Evolutionary conservation across 2,329 filamentous ascomycete genomes (phyloP).

Genomic region (Apiospora aurea): DNA sequence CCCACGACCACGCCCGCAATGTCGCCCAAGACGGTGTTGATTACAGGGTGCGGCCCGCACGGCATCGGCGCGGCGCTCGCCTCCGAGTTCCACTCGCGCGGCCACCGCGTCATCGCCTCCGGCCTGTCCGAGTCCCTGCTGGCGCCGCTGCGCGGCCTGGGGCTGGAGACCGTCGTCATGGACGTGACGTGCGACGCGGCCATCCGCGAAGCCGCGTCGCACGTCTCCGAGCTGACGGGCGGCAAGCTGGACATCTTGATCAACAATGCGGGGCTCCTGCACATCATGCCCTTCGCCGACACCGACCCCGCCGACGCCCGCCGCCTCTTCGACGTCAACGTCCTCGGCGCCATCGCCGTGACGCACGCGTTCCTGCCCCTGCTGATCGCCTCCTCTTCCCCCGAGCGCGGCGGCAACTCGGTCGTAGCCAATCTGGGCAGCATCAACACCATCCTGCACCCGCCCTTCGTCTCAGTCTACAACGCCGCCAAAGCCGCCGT

Average conservation of each 20-base stretch:
- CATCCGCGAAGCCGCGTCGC: slow-evolving; percentile 30
- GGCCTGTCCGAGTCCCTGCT: slow-evolving; percentile 34
- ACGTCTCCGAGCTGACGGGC: slow-evolving; percentile 30
- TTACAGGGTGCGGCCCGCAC: slow-evolving; percentile 38
- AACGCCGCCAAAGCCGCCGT: slow-evolving; percentile 40
- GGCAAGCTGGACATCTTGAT: slow-evolving; percentile 37
- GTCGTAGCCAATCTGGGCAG: slow-evolving; percentile 37
- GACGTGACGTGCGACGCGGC: slow-evolving; percentile 37
- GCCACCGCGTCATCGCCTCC: slow-evolving; percentile 41
- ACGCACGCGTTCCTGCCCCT: slow-evolving; percentile 25
- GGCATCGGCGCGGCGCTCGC: slow-evolving; percentile 36
- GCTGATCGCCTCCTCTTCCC: neutral
- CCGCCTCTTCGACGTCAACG: slow-evolving; percentile 23
- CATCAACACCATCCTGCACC: slow-evolving; percentile 33
- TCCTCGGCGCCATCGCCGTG: slow-evolving; percentile 20
- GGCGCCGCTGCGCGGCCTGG: slow-evolving; percentile 27
- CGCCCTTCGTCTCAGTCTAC: slow-evolving; percentile 34
- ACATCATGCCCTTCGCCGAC: slow-evolving; percentile 24
- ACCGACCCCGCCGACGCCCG: slow-evolving; percentile 13
- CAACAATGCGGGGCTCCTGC: slow-evolving; percentile 35
- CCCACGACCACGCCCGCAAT: slow-evolving; percentile 25
- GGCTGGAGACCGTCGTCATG: slow-evolving; percentile 34
- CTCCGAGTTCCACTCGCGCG: slow-evolving; percentile 38
- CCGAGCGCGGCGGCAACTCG: neutral
- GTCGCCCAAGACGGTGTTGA: slow-evolving; percentile 37